These are phyloP conservation scores for Shiraia bambusicola DNA, from an alignment of 2,329 filamentous ascomycete genomes.

Conservation along the genomic window DNA sequence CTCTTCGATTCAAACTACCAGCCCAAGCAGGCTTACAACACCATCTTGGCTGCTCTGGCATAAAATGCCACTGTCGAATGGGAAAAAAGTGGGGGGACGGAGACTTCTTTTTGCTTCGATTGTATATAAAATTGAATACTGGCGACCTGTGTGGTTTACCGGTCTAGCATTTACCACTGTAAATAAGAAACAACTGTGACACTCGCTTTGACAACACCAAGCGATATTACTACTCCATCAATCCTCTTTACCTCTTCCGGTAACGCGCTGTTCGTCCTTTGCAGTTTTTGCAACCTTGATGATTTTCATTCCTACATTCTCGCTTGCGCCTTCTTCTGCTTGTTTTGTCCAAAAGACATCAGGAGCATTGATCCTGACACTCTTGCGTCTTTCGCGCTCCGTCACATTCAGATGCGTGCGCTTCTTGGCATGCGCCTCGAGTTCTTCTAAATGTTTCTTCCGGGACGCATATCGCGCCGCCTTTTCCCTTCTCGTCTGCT, in stretches of 20 bases:
- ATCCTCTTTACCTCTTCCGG: conserved; percentile 12
- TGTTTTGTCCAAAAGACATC: conserved; percentile 38
- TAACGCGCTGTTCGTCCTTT: conserved; percentile 16
- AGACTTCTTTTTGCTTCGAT: conserved; percentile 3
- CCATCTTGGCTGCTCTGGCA: conserved; percentile 31
- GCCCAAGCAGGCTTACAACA: conserved; percentile 46
- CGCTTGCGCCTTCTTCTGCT: conserved; percentile 29
- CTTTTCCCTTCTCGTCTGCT: conserved; percentile 31
- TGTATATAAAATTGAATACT: conserved; percentile 7
- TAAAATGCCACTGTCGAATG: conserved; percentile 5
- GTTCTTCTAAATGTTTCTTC: conserved; percentile 32
- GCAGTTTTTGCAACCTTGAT: conserved; percentile 30
- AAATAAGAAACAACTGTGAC: background rate
- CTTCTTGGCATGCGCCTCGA: conserved; percentile 23
- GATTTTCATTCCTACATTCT: conserved; percentile 21
- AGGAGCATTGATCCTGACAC: conserved; percentile 30
- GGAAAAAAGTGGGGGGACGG: background rate
- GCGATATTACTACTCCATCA: conserved; percentile 3
- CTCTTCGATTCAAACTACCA: conserved; percentile 49
- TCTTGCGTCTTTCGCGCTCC: conserved; percentile 35
- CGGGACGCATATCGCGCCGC: conserved; percentile 28
- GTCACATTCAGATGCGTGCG: conserved; percentile 19
- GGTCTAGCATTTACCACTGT: background rate
- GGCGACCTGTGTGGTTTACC: background rate
- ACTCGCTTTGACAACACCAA: background rate